Percentiles rank a stretch among this genome's conserved stretches.
Evolutionary conservation across 768 basidiomycete species (phyloP).

Genomic region (Boletus pseudopeckii): DNA sequence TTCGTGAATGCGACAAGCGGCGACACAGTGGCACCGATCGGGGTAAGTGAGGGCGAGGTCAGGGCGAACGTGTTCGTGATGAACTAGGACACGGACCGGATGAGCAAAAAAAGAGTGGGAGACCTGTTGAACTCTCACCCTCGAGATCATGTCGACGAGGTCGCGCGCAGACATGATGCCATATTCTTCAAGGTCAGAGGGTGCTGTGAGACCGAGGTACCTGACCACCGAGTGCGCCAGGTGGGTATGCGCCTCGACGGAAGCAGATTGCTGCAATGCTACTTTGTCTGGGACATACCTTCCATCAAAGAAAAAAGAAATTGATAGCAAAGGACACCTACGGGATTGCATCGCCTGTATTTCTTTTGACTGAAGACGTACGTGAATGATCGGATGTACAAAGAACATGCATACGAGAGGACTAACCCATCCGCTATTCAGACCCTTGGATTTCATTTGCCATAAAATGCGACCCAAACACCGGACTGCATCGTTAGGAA

Average conservation of each 20-base stretch:
- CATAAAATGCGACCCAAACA: conserved; percentile 76
- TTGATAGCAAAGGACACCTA: conserved; percentile 35
- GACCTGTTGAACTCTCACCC: conserved; percentile 40
- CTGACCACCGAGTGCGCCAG: conserved; percentile 72
- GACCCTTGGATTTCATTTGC: conserved; percentile 54
- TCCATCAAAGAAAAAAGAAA: neutral
- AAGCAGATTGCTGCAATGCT: conserved; percentile 42
- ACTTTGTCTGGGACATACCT: conserved; percentile 47
- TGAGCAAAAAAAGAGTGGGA: neutral
- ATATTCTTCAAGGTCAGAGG: conserved; percentile 54
- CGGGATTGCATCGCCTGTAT: conserved; percentile 75
- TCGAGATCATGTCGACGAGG: conserved; percentile 69
- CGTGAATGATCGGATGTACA: neutral
- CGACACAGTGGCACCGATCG: conserved; percentile 82
- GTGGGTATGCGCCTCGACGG: conserved; percentile 58
- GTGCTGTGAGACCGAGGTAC: conserved; percentile 60
- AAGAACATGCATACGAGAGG: neutral
- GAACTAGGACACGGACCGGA: conserved; percentile 51
- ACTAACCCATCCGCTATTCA: conserved; percentile 56
- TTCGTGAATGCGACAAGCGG: conserved; percentile 80
- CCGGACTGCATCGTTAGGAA: conserved; percentile 78
- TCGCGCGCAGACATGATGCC: conserved; percentile 57
- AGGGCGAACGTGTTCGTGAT: conserved; percentile 89
- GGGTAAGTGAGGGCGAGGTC: conserved; percentile 70
- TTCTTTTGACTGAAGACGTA: conserved; percentile 48